Base-by-base conservation (phyloP, 1,284 basidiomycete genomes). In the Austroboletus niveus region DNA sequence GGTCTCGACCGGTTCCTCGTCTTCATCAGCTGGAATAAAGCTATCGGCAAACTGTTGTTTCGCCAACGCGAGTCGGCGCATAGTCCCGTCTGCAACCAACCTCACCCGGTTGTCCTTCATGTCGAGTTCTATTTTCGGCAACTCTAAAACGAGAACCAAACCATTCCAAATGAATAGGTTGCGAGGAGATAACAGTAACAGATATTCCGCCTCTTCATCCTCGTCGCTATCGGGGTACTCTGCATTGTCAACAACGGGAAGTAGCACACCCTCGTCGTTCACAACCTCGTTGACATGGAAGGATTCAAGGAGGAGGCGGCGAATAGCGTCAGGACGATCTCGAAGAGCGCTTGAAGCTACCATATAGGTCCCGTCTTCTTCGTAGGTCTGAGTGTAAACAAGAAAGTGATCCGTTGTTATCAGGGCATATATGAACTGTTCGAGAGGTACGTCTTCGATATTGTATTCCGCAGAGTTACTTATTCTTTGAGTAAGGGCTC, bases 401-500 rank as follows among this genome's bases (percentile, higher is more conserved):
- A 99, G 83, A 71, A 97, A 92, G 68, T 99, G 96, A 60, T 92
- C 93, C 5, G 94, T 87, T 42, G 89, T 83, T 36, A 93, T 85
- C 15, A 99, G 78, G 11, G 81, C 80, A 20, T 86, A 77, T 55
- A 99, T 89, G 68, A 99, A 89, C 4, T 78, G 73, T 53, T 92
- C 89, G 47, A 98, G 76, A 46, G 89, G 81, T n/a, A 87, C 76
- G 46, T 85, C 81, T 53, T 94, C 90, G 31, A 99, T 78, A 47
- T 80, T 81, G 67, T 98, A 99, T 71, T 99, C 97, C 1, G 95
- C 92, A 1, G 95, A 94, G 69, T 98, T 98, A 64, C 92, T 92
- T 72, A 98, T 96, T 39, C 92, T 83, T 62, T 92, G 87, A 0
- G 87, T 85, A 27, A 94, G 77, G 9, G 85, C 84, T 57, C 91